Evolutionary conservation across 2,329 filamentous ascomycete genomes (phyloP), one percentile per base, ranked within the genome.

Genomic region (Fusarium abutilonis): DNA sequence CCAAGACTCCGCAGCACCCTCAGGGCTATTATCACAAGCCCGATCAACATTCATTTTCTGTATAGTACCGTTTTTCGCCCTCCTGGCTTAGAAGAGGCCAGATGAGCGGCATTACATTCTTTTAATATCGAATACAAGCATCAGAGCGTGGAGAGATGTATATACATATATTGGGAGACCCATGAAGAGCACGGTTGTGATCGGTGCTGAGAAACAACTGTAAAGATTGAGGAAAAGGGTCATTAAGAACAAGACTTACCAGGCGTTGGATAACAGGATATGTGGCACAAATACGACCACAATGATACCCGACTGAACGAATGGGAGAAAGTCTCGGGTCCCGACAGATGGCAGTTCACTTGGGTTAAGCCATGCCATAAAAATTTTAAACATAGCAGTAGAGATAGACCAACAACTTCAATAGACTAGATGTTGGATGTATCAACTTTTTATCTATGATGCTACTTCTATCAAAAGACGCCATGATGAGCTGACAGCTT

Each of bases 1-100:
- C n/a, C 58, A 66, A 42, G 63, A 70, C 53, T 71, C 69, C 13
- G 52, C 67, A 38, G 64, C 69, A 56, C 52, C 65, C 14, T 14
- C 43, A 23, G 55, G 61, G 43, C 51, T 53, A 28, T 46, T 66
- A 34, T 59, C 58, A 44, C 61, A 67, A 39, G 55, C 64, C 46
- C 55, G 65, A 34, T 66, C 57, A 52, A 59, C 69, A 54, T 71
- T 68, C 56, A 51, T 68, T 69, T 63, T 70, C 57, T 71, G 68
- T 68, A 64, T 66, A 59, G 43, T 68, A 61, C 57, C 69, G 51
- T 61, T 70, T 57, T 67, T 71, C 46, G 67, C 56, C 52, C 54
- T 68, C 58, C 32, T 70, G 67, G 54, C 56, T 46, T 70, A 64
- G 45, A 53, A 52, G 38, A 17, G 58, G 53, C 28, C 38, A 51